phyloP scores from a whole-genome alignment of 2,329 filamentous ascomycete genomes.

The Meredithiella fracta region DNA sequence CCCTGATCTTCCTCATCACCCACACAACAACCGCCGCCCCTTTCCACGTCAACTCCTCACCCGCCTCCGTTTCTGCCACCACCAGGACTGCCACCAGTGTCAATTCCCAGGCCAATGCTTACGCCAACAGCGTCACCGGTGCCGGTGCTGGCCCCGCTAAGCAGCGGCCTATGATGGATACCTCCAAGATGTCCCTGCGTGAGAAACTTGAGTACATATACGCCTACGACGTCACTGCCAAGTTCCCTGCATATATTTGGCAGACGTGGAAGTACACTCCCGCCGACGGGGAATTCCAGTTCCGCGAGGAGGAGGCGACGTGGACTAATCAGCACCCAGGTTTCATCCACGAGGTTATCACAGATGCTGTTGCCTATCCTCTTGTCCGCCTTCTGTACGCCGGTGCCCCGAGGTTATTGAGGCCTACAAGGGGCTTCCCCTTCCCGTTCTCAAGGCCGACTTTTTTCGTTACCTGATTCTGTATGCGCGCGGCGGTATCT shows the following conservation, averaged over 20 bases:
- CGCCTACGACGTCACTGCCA: constrained; percentile 72
- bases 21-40: constrained; percentile 24
- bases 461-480: constrained; percentile 62
- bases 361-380: constrained; percentile 70
- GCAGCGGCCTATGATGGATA: constrained; percentile 52
- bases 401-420: constrained; percentile 63
- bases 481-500: constrained; percentile 47
- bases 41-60: constrained; percentile 20
- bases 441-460: constrained; percentile 63
- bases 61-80: constrained; percentile 11
- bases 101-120: constrained; percentile 16
- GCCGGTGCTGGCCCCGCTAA: constrained; percentile 18
- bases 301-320: constrained; percentile 70
- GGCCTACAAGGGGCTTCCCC: constrained; percentile 55
- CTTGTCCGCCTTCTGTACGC: constrained; percentile 77
- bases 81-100: constrained; percentile 12
- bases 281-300: constrained; percentile 57
- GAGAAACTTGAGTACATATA: constrained; percentile 85
- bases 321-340: constrained; percentile 78
- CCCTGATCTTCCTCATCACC: constrained; percentile 53
- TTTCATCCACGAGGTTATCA: constrained; percentile 93
- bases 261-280: constrained; percentile 94
- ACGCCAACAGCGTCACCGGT: constrained; percentile 15
- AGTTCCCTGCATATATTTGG: constrained; percentile 97
- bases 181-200: constrained; percentile 53